Evolutionary conservation across 352 stramenopile species (phyloP).

Genomic region (Blastocystis sp.): DNA sequence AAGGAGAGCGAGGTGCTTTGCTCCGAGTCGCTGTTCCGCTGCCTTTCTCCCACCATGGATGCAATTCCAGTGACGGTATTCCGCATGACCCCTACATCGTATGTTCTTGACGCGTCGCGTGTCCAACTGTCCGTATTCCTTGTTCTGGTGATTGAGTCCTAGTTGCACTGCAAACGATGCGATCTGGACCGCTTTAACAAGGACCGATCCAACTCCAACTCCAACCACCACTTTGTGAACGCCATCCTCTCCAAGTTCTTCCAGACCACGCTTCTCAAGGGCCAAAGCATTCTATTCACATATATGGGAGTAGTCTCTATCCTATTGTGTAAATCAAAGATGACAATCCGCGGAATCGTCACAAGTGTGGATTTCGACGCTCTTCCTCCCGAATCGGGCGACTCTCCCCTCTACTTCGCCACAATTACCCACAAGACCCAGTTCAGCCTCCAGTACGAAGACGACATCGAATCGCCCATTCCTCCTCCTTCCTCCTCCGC

Average conservation of each 20-base stretch:
- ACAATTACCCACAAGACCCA: background rate
- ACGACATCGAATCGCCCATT: background rate
- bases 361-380: background rate
- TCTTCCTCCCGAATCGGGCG: background rate
- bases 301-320: constrained; percentile 50
- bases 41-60: constrained; percentile 30
- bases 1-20: constrained; percentile 59
- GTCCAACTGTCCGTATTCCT: constrained; percentile 21
- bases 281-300: constrained; percentile 47
- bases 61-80: constrained; percentile 56
- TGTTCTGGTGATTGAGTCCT: background rate
- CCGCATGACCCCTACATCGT: constrained; percentile 8
- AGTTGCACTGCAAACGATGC: constrained; percentile 48
- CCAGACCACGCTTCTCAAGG: constrained; percentile 2
- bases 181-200: constrained; percentile 66
- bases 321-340: constrained; percentile 3
- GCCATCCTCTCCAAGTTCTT: constrained; percentile 27
- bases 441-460: constrained; percentile 20
- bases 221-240: constrained; percentile 45
- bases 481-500: background rate
- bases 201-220: constrained; percentile 23
- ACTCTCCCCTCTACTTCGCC: background rate
- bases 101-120: background rate
- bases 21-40: constrained; percentile 54
- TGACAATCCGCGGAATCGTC: constrained; percentile 31